phyloP scores from a whole-genome alignment of 345 rosid genomes.

The Lepidium didymum region DNA sequence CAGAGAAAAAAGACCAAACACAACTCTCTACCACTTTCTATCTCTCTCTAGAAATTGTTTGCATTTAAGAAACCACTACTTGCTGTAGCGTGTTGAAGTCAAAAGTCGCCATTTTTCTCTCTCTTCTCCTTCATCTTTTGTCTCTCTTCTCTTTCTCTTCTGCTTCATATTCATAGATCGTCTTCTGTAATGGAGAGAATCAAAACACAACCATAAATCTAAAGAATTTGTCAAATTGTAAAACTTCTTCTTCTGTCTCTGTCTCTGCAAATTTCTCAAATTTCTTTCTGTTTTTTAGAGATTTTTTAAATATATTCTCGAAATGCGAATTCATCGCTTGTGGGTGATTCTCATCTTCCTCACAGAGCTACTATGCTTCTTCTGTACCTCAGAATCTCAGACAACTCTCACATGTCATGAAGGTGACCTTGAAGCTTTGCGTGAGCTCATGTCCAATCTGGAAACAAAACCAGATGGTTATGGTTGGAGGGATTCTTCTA shows the following conservation, averaged over 20 bases:
- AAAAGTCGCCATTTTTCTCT: slow-evolving; percentile 23
- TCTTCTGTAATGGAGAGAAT: slow-evolving; percentile 11
- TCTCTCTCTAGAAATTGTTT: slow-evolving; percentile 10
- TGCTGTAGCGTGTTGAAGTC: slow-evolving; percentile 41
- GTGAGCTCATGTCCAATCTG: slow-evolving; percentile 34
- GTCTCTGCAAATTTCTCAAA: not conserved
- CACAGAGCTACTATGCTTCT: slow-evolving; percentile 30
- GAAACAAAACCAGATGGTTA: slow-evolving; percentile 33
- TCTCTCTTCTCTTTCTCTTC: not conserved
- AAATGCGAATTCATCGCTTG: slow-evolving; percentile 42
- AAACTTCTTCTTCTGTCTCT: too few species aligned
- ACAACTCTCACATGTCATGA: slow-evolving; percentile 39
- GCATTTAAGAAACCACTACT: slow-evolving; percentile 24
- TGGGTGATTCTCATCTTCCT: slow-evolving; percentile 31
- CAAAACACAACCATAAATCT: slow-evolving; percentile 8
- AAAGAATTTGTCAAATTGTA: too few species aligned
- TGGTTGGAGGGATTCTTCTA: slow-evolving; percentile 17
- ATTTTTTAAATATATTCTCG: not conserved
- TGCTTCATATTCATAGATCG: slow-evolving; percentile 1
- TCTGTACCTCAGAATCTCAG: slow-evolving; percentile 31
- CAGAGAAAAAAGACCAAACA: slow-evolving; percentile 6
- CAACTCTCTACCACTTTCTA: slow-evolving; percentile 1
- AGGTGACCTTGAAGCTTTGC: slow-evolving; percentile 46
- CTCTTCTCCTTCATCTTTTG: not conserved
- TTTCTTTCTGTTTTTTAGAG: not conserved